phyloP scores from a whole-genome alignment of 495 filamentous ascomycete genomes.

The Lasiosphaeria miniovina region DNA sequence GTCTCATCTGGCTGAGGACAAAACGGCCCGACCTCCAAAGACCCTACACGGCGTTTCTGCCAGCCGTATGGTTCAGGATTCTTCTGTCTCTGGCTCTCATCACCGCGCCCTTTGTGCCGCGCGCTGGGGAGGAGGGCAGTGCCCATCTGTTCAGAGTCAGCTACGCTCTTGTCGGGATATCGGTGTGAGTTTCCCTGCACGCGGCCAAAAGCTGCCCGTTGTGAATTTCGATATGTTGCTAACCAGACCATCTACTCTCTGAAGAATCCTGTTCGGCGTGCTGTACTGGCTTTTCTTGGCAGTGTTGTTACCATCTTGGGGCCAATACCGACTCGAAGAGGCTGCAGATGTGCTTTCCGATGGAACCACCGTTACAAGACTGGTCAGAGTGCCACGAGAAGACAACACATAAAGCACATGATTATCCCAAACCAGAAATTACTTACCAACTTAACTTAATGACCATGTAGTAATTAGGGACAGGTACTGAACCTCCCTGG shows the following conservation, averaged over 20 bases:
- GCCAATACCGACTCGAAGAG: conserved; percentile 58
- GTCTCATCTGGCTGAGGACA: conserved; percentile 60
- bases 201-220: neutral
- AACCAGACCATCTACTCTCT: neutral
- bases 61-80: conserved; percentile 49
- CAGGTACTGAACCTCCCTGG: too few relatives aligned
- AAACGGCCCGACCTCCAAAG: conserved; percentile 58
- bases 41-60: conserved; percentile 67
- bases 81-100: conserved; percentile 46
- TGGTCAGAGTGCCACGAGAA: conserved; percentile 43
- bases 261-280: conserved; percentile 57
- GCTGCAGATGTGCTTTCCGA: conserved; percentile 54
- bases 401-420: neutral
- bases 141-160: conserved; percentile 66
- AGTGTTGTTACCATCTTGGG: conserved; percentile 53
- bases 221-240: neutral
- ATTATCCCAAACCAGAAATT: too few relatives aligned
- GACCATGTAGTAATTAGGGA: too few relatives aligned
- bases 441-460: too few relatives aligned
- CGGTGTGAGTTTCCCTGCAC: conserved; percentile 54
- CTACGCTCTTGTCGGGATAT: conserved; percentile 69
- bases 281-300: conserved; percentile 70
- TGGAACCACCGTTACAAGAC: conserved; percentile 57
- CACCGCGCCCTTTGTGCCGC: conserved; percentile 54
- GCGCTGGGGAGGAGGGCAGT: conserved; percentile 45